Base-by-base conservation (phyloP, 1,284 basidiomycete species). In the Heterobasidion parviporum region DNA sequence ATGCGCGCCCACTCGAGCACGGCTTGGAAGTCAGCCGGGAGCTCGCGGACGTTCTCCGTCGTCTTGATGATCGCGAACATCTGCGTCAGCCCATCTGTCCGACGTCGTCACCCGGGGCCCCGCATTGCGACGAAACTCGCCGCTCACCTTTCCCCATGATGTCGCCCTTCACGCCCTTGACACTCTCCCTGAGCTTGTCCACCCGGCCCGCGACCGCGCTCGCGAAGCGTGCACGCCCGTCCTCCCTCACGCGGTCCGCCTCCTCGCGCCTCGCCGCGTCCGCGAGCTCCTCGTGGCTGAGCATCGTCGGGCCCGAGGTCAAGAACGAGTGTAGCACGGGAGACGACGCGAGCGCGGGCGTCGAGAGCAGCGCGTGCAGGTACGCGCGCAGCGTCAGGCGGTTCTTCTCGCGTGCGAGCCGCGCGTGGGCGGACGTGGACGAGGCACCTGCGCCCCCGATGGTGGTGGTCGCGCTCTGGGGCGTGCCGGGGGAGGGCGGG, bases 1-100 rank as follows among this genome's bases (percentile, higher is more conserved):
- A 98, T 98, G 54, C 94, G 80, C 3, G 91, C 96, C 96, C 97
- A 99, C 70, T 98, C 94, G 12, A 98, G 68, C 38, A 98, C 89
- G 51, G 93, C 91, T 62, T 83, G 78, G 67, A 96, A 98, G 61
- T 94, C 91, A 8, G 76, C 70, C 1, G 97, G 96, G 34, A 99
- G 73, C 63, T 89, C 83, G 57, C 83, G 78, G 6, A 96, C 84
- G 57, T 84, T 76, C 9, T 90, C 83, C 3, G 91, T 95, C 32
- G 81, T 71, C 69, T 94, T 91, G 69, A 99, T 92, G 3, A 88
- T 89, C 10, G 83, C 82, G 68, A 99, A 99, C 43, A 98, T 80
- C 56, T 82, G 82, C 35, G 83, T 89, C 44, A 99, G 75, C 3
- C 97, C 97, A 67, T 97, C 95, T 83, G 54, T 20, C 61, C 41